Base-by-base conservation (phyloP, 192 early-diverging fungal genomes). In the Podochytrium sp. region DNA sequence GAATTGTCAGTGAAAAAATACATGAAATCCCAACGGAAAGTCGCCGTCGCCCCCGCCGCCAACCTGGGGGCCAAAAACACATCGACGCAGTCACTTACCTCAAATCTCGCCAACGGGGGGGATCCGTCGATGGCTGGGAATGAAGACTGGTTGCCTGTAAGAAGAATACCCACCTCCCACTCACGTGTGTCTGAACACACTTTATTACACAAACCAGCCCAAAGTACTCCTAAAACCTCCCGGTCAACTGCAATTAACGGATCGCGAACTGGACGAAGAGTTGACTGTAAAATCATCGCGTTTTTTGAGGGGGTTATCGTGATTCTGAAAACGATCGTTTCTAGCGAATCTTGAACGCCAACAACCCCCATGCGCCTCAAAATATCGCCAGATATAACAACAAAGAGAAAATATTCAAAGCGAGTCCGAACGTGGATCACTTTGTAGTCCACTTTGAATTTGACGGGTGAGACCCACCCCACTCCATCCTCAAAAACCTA, bases 331-430 rank as follows among this genome's bases (percentile, higher is more conserved):
- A 20, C 37, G 16, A n/a, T n/a, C 33, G 29, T 35, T 30, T 18
- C 10, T 33, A 69, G 66, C 65, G 88, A 25, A 88, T 89, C 60
- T 74, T 89, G 47, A 89, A 89, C 75, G 88, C 88, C 38, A 89
- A 89, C 76, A 89, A 89, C 73, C 88, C 88, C 6, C 79, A 83
- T 52, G 88, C 88, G 5, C 85, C 88, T 25, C 88, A 89, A 75
- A 89, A 89, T 76, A 87, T 88, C 75, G 83, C 88, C 2, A 60
- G 88, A 34, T 89, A 82, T 74, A 87, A 82, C 64, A 52, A 85
- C 72, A 85, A 83, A 57, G 88, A 89, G 53, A 29, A 64, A 47
- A 80, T 81, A 23, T 89, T 89, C 79, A 88, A 88, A 68, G 79
- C 83, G 1, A 85, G 76, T 49, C 81, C 86, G 30, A 89, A 89